Conservation (phyloP, 2,329 filamentous ascomycete genomes). For the Lasiodiplodia hormozganensis region DNA sequence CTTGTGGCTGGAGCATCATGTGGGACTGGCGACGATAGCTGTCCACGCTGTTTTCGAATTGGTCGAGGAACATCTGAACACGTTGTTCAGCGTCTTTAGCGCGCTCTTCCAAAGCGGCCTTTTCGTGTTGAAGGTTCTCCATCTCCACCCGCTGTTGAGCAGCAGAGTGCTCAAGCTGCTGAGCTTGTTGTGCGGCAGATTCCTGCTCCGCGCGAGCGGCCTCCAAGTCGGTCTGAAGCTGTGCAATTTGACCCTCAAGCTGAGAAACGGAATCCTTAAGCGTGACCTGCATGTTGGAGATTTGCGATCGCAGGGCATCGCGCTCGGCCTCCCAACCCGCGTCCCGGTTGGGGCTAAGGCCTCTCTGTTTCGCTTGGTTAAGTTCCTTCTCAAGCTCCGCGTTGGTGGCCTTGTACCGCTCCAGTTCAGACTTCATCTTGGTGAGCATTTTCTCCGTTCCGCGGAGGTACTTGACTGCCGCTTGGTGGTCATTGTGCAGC, state of each 20-base stretch:
- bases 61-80: conserved; percentile 89
- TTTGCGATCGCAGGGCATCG: conserved; percentile 68
- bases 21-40: conserved; percentile 84
- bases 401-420: conserved; percentile 89
- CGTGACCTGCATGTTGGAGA: conserved; percentile 73
- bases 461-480: conserved; percentile 96
- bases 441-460: conserved; percentile 99
- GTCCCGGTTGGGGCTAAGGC: conserved; percentile 48
- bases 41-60: conserved; percentile 92
- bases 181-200: conserved; percentile 57
- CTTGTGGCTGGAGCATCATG: conserved; percentile 27
- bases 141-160: conserved; percentile 71
- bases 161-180: conserved; percentile 61
- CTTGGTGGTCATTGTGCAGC: conserved; percentile 96
- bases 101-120: conserved; percentile 78
- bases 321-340: conserved; percentile 79
- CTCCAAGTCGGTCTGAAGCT: conserved; percentile 73
- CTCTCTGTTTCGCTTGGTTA: conserved; percentile 58
- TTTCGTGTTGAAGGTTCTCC: conserved; percentile 83
- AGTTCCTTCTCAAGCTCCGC: conserved; percentile 81
- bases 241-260: conserved; percentile 74
- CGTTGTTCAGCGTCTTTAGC: conserved; percentile 91
- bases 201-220: conserved; percentile 73
- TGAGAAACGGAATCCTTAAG: conserved; percentile 69
- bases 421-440: conserved; percentile 97